Base-by-base conservation (phyloP, 768 basidiomycete genomes). In the Lyophyllum semitale region DNA sequence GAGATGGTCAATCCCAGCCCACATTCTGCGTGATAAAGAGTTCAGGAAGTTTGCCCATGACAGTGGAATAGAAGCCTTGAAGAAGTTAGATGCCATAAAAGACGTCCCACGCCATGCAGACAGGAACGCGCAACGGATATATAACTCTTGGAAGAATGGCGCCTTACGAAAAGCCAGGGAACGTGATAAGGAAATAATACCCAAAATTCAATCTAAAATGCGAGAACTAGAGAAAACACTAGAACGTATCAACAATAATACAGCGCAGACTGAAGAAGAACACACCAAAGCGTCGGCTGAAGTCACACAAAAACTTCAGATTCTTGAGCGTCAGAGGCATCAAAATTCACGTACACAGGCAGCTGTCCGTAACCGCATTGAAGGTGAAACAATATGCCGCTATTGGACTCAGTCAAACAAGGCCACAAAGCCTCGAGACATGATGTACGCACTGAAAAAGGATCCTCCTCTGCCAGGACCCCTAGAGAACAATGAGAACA, bases 1-100 rank as follows among this genome's bases (percentile, higher is more conserved):
- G 7, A 53, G 71, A 30, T 75, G 73, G 71, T 30, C 58, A 1
- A 62, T 73, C 6, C 69, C 69, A 4, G 11, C 0, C 12, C 53
- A 51, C 35, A 5, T 66, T 13, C 29, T 64, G 1, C 63, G 60
- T 51, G 65, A 71, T 43, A 55, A 60, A n/a, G 49, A 9, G 13
- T 29, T 30, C 42, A 25, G 20, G 17, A 25, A 9, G 17, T 48
- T 47, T 37, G 41, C 37, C 1, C n/a, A 45, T 18, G 40, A 61
- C 37, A 29, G n/a, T 35, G 47, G 48, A 42, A 0, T 25, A 8
- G 42, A 45, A 8, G 17, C 30, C 5, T 35, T 30, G 13, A 27
- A 58, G 25, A 40, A 44, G 2, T 8, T 61, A 3, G 42, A 58
- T n/a, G 7, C 2, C 2, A 3, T 30, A 15, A 17, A 32, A 25